Evolutionary conservation across 257 asterid species (phyloP), one percentile per base, ranked within the genome.

Genomic region (Forsythia viridissima): DNA sequence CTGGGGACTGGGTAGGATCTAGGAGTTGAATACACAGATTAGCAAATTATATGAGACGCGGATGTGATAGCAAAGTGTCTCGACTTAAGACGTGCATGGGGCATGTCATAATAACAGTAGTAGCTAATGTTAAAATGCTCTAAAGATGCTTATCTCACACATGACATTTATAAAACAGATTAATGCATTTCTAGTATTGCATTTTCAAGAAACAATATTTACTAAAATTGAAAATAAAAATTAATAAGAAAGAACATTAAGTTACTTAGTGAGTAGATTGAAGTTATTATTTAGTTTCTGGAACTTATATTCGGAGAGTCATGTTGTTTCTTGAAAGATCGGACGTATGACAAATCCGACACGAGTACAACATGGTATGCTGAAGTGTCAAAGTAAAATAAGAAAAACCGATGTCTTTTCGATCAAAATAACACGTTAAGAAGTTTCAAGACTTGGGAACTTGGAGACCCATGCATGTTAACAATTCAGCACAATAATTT

Each of bases 401-500:
- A 46, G 55, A 48, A 48, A 48, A 48, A 12, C 7, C 18, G 0
- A 13, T 13, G 55, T 12, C n/a, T 48, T 48, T 70, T 75, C 78
- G 24, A 65, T 21, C 11, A 69, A 24, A 57, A 41, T 18, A 55
- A 72, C 52, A 44, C 30, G 37, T 44, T 36, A 41, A 51, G 59
- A 9, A 61, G 57, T 34, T 68, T 67, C 59, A 44, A 8, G 18
- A 71, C 42, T 55, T 48, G 15, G n/a, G 46, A 70, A 38, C 40
- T 40, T 48, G 75, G 73, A 65, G 51, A 73, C 36, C 78, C 51
- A 73, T 24, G 63, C 71, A 79, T 59, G 74, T 68, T 38, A 5
- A 51, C 81, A 52, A 37, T 80, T 44, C 39, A 68, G 69, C 13
- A 48, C 66, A 77, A 5, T 18, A 41, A 66, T 40, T 43, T 77